Conservation (phyloP, 352 stramenopile genomes). For the Globisporangium megalacanthum region DNA sequence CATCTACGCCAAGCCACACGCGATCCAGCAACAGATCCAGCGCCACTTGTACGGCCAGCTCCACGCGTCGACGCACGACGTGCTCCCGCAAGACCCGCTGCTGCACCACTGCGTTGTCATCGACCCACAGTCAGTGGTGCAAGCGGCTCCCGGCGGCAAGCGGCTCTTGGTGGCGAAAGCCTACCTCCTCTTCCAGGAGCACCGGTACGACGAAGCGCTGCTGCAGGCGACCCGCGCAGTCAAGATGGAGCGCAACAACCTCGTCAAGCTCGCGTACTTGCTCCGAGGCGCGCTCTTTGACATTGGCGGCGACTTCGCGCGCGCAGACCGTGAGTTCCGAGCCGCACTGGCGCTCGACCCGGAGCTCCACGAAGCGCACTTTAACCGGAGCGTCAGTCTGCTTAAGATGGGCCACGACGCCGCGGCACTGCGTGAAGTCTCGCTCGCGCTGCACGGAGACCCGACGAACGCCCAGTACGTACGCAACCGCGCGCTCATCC, state of each 20-base stretch:
- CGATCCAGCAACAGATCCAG: conserved; percentile 60
- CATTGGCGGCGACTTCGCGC: conserved; percentile 29
- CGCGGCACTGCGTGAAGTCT: conserved; percentile 28
- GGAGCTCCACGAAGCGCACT: conserved; percentile 54
- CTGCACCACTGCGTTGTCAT: conserved; percentile 62
- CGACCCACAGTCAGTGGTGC: conserved; percentile 30
- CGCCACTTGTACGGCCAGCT: conserved; percentile 48
- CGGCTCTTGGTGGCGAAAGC: conserved; percentile 47
- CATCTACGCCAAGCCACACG: conserved; percentile 61
- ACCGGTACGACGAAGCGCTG: conserved; percentile 51
- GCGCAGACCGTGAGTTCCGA: conserved; percentile 46
- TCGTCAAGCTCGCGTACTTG: conserved; percentile 58
- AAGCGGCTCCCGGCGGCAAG: conserved; percentile 20
- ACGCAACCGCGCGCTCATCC: conserved; percentile 48
- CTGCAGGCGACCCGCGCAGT: conserved; percentile 48
- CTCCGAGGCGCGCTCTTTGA: conserved; percentile 58
- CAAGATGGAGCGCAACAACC: conserved; percentile 41
- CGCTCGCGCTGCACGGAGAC: conserved; percentile 31
- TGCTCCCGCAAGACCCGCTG: conserved; percentile 53
- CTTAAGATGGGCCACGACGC: conserved; percentile 46
- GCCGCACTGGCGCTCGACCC: conserved; percentile 35
- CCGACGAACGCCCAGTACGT: conserved; percentile 42
- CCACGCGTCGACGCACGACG: conserved; percentile 32
- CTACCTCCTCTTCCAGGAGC: conserved; percentile 50
- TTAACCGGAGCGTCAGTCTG: conserved; percentile 47